Base-by-base conservation (phyloP, 176 grass and related monocot genomes). In the Alloteropsis semialata region DNA sequence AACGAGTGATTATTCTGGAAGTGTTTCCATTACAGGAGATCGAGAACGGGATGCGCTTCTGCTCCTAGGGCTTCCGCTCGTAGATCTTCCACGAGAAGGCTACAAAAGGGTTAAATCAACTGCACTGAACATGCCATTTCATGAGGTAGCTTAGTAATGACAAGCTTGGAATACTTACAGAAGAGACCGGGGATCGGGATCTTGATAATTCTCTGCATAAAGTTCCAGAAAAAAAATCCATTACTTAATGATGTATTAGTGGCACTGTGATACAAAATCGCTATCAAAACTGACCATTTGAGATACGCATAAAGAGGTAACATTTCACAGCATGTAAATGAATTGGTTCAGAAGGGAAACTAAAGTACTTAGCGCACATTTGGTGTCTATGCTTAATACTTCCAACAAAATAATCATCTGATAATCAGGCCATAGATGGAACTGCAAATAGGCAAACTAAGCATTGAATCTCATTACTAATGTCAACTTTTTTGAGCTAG, bases 41-140 rank as follows among this genome's bases (percentile, higher is more conserved):
- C 37, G 37, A 21, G 82, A 89, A 17, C 4, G 41, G 49, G 87
- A 85, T 55, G 84, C 1, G 51, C 82, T 89, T 64, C 87, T 76
- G 85, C 78, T 69, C 61, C 51, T 74, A 43, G 82, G 87, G 82
- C 82, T 89, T 76, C 59, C 81, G 69, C 87, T 64, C 4, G 13
- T 53, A 36, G 76, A 89, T 85, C 77, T 85, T 69, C 77, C 87
- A 28, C 57, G 36, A 65, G 76, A 80, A 19, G 42, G 60, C 87
- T 89, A 54, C 44, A 70, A 61, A 28, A 63, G 15, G 62, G 27
- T 10, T 33, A 19, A 34, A 64, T 72, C 43, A 81, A 50, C 45
- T 51, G 10, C 69, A 54, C 27, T 64, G 34, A 64, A 77, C 6
- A 89, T 68, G 27, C 6, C 5, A 29, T 60, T 81, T 2, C 14